Evolutionary conservation across 169 alveolate genomes (phyloP), one percentile per base, ranked within the genome.

Genomic region (Plasmodium reichenowi): DNA sequence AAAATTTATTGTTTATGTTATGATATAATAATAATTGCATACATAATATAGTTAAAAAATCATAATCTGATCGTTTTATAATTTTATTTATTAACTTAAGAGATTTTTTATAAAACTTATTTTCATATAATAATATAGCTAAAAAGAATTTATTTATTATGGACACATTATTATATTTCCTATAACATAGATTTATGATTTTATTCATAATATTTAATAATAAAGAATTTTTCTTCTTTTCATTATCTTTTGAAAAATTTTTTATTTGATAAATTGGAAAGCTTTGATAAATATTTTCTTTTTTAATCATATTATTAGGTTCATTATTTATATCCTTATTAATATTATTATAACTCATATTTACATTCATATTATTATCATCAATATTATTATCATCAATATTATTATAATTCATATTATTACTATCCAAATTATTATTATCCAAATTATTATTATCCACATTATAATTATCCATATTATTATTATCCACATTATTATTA

Each of bases 241-340:
- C 62, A 47, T 67, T 83, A 24, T 63, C 60, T 83, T 83, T 83
- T 48, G 71, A 83, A 68, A 83, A 83, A 26, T 17, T 45, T 68
- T 83, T 83, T 56, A 83, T 68, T 22, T 67, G 73, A 67, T 83
- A 83, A 54, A 83, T 68, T 3, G 91, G 91, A 29, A 83, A 83
- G 12, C 26, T 68, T 0, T 83, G 62, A 48, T 83, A 83, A 13
- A 83, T 47, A 68, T 45, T 68, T 68, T 83, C 70, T 38, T 68
- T 68, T 52, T 8, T 58, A 20, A 47, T 64, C 2, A 38, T 38
- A 38, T 38, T 38, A 38, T 38, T 38, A 38, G 47, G 47, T 5
- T 38, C 47, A 38, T 7, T 38, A 38, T 38, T 38, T 38, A 38
- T 38, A 38, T 38, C 47, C 2, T 38, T 38, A 38, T 38, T 38